Evolutionary conservation across 2,329 filamentous ascomycete genomes (phyloP).

Genomic region (Lachnellula willkommii): DNA sequence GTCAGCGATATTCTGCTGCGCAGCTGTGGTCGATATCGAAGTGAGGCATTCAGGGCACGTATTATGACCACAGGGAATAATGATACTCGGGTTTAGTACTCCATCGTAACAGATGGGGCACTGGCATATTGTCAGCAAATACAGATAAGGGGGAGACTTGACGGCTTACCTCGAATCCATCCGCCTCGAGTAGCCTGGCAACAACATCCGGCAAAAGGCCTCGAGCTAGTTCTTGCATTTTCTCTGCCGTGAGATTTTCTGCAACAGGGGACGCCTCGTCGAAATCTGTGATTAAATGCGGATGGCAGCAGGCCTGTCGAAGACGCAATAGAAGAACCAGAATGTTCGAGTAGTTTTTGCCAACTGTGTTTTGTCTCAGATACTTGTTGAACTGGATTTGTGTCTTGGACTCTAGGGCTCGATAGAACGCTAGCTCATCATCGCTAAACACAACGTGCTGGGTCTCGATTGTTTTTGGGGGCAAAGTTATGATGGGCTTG

Average conservation of each 20-base stretch:
- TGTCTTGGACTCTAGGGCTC: constrained; percentile 59
- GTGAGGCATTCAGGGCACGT: constrained; percentile 73
- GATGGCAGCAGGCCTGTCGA: constrained; percentile 77
- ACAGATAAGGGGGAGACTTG: not conserved
- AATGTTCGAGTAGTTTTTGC: constrained; percentile 71
- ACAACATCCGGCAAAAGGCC: constrained; percentile 56
- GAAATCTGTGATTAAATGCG: constrained; percentile 64
- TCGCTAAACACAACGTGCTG: constrained; percentile 61
- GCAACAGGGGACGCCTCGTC: constrained; percentile 33
- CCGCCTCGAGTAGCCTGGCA: constrained; percentile 49
- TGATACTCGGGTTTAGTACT: constrained; percentile 68
- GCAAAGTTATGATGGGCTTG: constrained; percentile 65
- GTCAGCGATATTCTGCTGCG: constrained; percentile 48
- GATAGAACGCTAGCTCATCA: constrained; percentile 62
- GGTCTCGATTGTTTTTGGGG: constrained; percentile 57
- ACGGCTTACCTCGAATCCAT: constrained; percentile 43
- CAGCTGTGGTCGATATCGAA: constrained; percentile 57
- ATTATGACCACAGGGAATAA: constrained; percentile 78
- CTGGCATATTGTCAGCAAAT: constrained; percentile 33
- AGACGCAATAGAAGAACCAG: constrained; percentile 73
- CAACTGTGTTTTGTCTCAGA: constrained; percentile 61
- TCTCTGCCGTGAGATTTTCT: constrained; percentile 10
- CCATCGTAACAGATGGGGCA: constrained; percentile 81
- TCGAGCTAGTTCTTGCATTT: constrained; percentile 57
- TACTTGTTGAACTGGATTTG: constrained; percentile 73